These are phyloP conservation scores for Pseudopithomyces chartarum DNA, from an alignment of 2,329 filamentous ascomycete species.

Conservation along the genomic window DNA sequence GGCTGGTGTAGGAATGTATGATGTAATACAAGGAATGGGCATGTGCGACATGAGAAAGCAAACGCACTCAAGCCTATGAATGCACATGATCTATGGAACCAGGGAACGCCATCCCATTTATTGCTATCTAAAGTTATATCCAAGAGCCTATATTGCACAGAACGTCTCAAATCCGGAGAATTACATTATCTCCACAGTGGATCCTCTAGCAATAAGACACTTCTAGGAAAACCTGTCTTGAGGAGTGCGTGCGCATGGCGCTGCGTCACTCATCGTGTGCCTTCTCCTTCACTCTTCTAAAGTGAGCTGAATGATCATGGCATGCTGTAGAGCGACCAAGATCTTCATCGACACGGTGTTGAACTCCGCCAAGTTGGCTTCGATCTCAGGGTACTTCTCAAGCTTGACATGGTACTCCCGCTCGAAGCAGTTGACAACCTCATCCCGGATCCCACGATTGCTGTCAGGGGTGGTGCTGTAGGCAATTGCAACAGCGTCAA, in stretches of 20 bases:
- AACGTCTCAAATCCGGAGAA: too few species aligned
- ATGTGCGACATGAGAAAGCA: conserved; percentile 9
- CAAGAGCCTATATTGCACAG: too few species aligned
- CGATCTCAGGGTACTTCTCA: conserved; percentile 9
- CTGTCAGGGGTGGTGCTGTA: neutral
- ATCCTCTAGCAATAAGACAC: too few species aligned
- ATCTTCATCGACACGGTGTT: conserved; percentile 19
- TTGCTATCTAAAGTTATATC: too few species aligned
- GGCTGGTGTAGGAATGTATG: neutral
- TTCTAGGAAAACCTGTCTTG: too few species aligned
- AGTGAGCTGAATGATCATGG: conserved; percentile 3
- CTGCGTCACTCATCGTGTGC: too few species aligned
- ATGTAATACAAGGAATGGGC: conserved; percentile 4
- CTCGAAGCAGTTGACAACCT: neutral
- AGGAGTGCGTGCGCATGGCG: too few species aligned
- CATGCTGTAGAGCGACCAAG: neutral
- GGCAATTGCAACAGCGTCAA: conserved; percentile 28
- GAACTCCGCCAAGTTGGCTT: conserved; percentile 16
- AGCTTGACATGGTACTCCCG: conserved; percentile 23
- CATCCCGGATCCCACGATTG: neutral
- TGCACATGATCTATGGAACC: too few species aligned
- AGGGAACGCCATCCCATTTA: too few species aligned
- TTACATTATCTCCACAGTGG: too few species aligned
- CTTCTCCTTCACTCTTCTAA: neutral
- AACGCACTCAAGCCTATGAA: neutral